Evolutionary conservation across 768 basidiomycete species (phyloP).

Genomic region (Lentinus tigrinus): DNA sequence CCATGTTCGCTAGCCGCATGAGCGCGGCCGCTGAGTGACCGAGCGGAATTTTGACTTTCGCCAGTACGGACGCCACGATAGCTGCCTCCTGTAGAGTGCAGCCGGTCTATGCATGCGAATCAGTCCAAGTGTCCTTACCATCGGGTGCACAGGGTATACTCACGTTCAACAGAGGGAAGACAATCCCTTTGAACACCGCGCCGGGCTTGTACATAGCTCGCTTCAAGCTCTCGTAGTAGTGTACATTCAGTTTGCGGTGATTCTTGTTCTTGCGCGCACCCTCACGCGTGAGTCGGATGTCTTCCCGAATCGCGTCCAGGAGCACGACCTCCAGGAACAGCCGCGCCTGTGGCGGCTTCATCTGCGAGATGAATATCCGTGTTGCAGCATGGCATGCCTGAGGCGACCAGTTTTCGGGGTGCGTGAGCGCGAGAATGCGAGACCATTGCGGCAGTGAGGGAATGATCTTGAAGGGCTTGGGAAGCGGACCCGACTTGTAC

Average conservation of each 20-base stretch:
- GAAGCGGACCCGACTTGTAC: constrained; percentile 92
- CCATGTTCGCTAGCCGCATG: constrained; percentile 92
- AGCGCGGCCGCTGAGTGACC: constrained; percentile 95
- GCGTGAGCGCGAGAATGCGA: constrained; percentile 88
- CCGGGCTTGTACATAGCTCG: constrained; percentile 93
- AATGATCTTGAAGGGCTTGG: constrained; percentile 97
- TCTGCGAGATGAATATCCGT: constrained; percentile 91
- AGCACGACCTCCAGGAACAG: constrained; percentile 91
- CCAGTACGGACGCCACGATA: constrained; percentile 87
- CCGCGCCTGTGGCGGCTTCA: constrained; percentile 94
- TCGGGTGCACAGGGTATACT: constrained; percentile 27
- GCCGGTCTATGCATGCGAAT: constrained; percentile 46
- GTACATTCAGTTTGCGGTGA: constrained; percentile 87
- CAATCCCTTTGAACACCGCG: constrained; percentile 97
- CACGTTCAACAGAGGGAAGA: constrained; percentile 94
- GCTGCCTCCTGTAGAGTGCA: constrained; percentile 94
- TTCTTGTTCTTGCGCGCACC: constrained; percentile 30
- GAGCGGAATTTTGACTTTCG: constrained; percentile 92
- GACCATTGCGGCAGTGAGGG: constrained; percentile 96
- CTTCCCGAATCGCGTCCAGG: constrained; percentile 84
- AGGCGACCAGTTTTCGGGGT: constrained; percentile 92
- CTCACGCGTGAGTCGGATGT: constrained; percentile 59
- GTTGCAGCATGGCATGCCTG: constrained; percentile 95
- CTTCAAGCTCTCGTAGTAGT: constrained; percentile 92
- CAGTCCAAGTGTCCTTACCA: not conserved